Evolutionary conservation across 108 stramenopile species (phyloP).

Genomic region (Skeletonema menzelii): DNA sequence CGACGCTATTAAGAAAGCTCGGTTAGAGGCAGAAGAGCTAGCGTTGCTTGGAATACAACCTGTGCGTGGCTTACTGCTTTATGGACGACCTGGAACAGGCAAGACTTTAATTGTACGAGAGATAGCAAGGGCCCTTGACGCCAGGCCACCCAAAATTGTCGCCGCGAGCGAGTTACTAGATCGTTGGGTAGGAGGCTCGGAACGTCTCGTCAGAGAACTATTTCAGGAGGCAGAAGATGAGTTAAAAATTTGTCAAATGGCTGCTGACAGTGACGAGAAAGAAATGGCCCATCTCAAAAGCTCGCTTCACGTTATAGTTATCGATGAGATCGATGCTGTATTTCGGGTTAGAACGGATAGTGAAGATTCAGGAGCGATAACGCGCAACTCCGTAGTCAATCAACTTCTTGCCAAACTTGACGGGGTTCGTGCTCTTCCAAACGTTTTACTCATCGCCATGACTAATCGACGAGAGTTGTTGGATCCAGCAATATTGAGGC

Average conservation of each 20-base stretch:
- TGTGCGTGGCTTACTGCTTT: constrained; percentile 81
- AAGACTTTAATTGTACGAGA: constrained; percentile 75
- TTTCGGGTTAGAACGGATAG: constrained; percentile 65
- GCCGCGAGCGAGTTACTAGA: constrained; percentile 95
- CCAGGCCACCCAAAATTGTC: constrained; percentile 92
- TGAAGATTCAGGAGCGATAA: constrained; percentile 66
- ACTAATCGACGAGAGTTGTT: constrained; percentile 81
- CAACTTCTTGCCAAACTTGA: constrained; percentile 85
- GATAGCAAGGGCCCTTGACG: constrained; percentile 77
- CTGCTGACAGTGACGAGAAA: constrained; percentile 58
- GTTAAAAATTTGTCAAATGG: constrained; percentile 26
- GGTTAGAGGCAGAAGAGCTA: constrained; percentile 73
- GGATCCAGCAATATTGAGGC: constrained; percentile 79
- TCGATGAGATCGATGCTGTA: constrained; percentile 88
- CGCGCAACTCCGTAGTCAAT: constrained; percentile 75
- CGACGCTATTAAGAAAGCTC: constrained; percentile 32
- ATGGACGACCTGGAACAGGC: constrained; percentile 84
- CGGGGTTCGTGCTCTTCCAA: constrained; percentile 77
- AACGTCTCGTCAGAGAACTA: constrained; percentile 89
- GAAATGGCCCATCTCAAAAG: constrained; percentile 38
- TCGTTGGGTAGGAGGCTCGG: constrained; percentile 96
- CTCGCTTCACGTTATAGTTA: constrained; percentile 77
- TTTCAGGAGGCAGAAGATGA: constrained; percentile 94
- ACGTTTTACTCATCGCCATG: constrained; percentile 83
- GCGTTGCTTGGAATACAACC: constrained; percentile 78